Evolutionary conservation across 2,329 filamentous ascomycete genomes (phyloP), one percentile per base, ranked within the genome.

Genomic region (Ophiostoma quercus): DNA sequence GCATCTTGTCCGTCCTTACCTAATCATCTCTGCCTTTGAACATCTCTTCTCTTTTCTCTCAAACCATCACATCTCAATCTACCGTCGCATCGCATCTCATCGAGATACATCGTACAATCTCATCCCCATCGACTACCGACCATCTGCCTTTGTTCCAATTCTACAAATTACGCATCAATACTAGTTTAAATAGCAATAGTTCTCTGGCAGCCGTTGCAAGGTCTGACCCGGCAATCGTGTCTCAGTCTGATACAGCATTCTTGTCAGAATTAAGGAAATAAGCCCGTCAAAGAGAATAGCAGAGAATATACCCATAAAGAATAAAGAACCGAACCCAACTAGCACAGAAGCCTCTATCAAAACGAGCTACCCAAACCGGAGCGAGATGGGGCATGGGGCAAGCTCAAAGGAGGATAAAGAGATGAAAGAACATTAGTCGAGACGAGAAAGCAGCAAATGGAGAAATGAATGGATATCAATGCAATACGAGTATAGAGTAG

Each of bases 171-270:
- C 51, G 51, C 51, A 57, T 57, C 9, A n/a, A 9, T n/a, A 5
- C 14, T 51, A 51, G 47, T 22, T 41, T 14, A 41, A 12, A 12
- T 57, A 57, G 51, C 51, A 12, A 12, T 57, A 57, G 51, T 22
- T n/a, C 43, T 47, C 19, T 14, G 51, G 51, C 22, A 57, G 51
- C 51, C 51, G 51, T 57, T 57, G 51, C 51, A 57, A 57, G 51
- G 51, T 57, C 22, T n/a, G n/a, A 54, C 51, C n/a, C 51, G 51
- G 51, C 51, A 57, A 57, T 25, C 9, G 22, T 57, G 51, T 57
- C 51, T 57, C 51, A 57, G 51, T 57, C 51, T 57, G 51, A 57
- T 9, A 57, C 51, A 57, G 22, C n/a, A 14, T 4, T 12, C 4
- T 12, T 9, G n/a, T 9, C 19, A 54, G 47, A 51, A 22, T 29